Evolutionary conservation across 331 rosid species (phyloP).

Genomic region (Malus hybrid): DNA sequence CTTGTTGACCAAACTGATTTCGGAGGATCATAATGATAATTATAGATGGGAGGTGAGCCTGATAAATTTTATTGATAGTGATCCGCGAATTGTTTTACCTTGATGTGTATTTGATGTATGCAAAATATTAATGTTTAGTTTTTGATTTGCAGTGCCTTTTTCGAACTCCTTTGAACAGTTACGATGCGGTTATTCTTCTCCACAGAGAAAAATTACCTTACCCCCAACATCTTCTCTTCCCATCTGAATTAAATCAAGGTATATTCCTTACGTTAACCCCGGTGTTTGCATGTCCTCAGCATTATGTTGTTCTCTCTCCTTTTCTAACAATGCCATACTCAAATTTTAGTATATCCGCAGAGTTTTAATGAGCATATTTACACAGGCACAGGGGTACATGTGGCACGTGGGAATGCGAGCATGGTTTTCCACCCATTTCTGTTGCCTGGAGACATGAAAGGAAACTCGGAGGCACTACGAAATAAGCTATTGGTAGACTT

Average conservation of each 20-base stretch:
- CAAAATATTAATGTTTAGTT: constrained; percentile 1
- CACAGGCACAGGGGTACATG: constrained; percentile 44
- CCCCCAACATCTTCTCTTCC: constrained; percentile 86
- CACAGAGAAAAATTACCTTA: constrained; percentile 77
- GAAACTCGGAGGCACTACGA: constrained; percentile 48
- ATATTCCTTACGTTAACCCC: neutral
- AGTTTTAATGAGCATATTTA: constrained; percentile 7
- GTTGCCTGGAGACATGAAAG: constrained; percentile 56
- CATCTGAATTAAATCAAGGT: constrained; percentile 73
- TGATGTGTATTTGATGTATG: constrained; percentile 2
- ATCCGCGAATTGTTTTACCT: neutral
- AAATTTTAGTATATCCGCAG: constrained; percentile 4
- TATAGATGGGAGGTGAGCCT: constrained; percentile 72
- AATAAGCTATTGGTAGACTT: constrained; percentile 69
- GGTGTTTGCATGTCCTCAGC: constrained; percentile 3
- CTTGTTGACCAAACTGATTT: constrained; percentile 53
- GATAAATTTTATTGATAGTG: constrained; percentile 1
- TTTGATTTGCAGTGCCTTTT: constrained; percentile 64
- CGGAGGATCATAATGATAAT: constrained; percentile 51
- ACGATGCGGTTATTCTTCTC: constrained; percentile 77
- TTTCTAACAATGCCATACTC: neutral
- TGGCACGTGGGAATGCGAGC: constrained; percentile 60
- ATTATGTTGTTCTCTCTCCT: neutral
- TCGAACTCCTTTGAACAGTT: constrained; percentile 84
- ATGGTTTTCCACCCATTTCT: constrained; percentile 62